A percentile compares a stretch with the other conserved stretches of the same genome.
Evolutionary conservation across 305 asterid genomes (phyloP).

Genomic region (Fraxinus xanthoxyloides): DNA sequence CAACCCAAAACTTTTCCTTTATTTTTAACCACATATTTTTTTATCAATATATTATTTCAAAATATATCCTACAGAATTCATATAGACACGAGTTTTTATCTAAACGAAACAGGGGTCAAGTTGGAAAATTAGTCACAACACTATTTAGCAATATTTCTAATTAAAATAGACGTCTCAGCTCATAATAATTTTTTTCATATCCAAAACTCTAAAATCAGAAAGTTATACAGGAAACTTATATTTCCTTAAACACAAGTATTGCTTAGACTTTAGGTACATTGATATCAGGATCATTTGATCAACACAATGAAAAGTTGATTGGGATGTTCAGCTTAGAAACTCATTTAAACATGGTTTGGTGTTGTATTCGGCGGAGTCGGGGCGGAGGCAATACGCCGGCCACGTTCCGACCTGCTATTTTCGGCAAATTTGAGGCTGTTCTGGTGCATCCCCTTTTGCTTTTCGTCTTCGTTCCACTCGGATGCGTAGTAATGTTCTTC

Average conservation of each 20-base stretch:
- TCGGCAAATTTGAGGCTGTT: conserved; percentile 52
- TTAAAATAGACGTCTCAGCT: too few relatives aligned
- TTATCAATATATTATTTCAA: too few relatives aligned
- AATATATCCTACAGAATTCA: too few relatives aligned
- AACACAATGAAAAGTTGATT: neutral
- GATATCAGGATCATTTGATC: neutral
- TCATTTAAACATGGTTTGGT: conserved; percentile 26
- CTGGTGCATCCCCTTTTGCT: conserved; percentile 40
- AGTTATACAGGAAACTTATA: neutral
- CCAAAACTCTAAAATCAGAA: neutral
- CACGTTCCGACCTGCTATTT: conserved; percentile 49
- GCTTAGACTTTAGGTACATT: neutral
- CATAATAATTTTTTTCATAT: too few relatives aligned
- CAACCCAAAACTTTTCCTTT: too few relatives aligned
- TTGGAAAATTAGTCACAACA: too few relatives aligned
- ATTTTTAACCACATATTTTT: too few relatives aligned
- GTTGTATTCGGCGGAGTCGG: conserved; percentile 35
- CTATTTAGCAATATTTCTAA: too few relatives aligned
- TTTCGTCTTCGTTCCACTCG: conserved; percentile 48
- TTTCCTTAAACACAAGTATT: neutral
- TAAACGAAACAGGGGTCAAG: too few relatives aligned
- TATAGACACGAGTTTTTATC: too few relatives aligned
- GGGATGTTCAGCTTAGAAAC: neutral
- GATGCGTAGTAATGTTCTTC: conserved; percentile 47
- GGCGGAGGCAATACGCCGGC: conserved; percentile 28